A percentile compares a stretch with the other conserved stretches of the same genome.
phyloP scores from a whole-genome alignment of 2,329 filamentous ascomycete species.

The Fonsecaea pedrosoi region DNA sequence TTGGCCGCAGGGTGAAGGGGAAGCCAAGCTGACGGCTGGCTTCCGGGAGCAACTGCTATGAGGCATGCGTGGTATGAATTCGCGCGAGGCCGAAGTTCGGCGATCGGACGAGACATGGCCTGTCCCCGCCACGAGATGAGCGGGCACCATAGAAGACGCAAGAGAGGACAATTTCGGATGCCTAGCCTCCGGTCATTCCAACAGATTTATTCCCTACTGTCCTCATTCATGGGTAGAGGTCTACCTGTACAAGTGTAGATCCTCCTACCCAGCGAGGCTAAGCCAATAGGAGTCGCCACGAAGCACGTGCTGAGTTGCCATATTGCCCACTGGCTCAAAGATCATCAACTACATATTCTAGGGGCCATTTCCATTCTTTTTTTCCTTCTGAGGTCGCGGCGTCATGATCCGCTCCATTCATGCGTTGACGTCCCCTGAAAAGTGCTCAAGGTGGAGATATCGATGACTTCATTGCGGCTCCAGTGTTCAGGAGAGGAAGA shows the following conservation, averaged over 20 bases:
- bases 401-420: conserved; percentile 8
- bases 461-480: conserved; percentile 18
- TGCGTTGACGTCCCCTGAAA: neutral
- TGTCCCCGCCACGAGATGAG: neutral
- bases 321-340: neutral
- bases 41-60: neutral
- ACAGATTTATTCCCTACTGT: neutral
- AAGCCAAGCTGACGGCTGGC: neutral
- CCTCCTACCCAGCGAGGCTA: neutral
- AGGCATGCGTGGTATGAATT: neutral
- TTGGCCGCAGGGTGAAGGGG: neutral
- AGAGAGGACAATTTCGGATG: neutral
- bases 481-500: neutral
- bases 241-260: neutral
- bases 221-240: neutral
- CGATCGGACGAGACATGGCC: neutral
- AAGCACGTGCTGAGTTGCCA: neutral
- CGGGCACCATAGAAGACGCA: neutral
- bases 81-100: neutral
- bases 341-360: neutral
- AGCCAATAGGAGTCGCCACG: neutral
- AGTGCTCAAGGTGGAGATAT: conserved; percentile 6
- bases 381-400: neutral
- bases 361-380: neutral
- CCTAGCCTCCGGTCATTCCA: neutral